Evolutionary conservation across 441 rosid genomes (phyloP).

Genomic region (Manihot esculenta): DNA sequence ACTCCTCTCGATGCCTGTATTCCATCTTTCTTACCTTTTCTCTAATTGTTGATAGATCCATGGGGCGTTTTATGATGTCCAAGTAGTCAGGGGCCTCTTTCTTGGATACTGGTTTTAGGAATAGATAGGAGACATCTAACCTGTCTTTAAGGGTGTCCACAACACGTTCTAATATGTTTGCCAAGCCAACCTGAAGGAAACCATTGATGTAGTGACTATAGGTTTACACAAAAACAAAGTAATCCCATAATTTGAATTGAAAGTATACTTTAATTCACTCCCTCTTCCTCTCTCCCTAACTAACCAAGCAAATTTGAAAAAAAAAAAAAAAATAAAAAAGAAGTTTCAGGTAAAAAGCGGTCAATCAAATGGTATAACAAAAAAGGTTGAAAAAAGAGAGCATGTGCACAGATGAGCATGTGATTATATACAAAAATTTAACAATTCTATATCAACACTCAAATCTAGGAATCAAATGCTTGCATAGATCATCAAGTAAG

Average conservation of each 20-base stretch:
- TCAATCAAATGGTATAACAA: neutral
- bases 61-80: constrained; percentile 57
- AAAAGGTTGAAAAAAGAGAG: neutral
- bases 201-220: neutral
- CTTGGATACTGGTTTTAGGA: constrained; percentile 83
- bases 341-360: neutral
- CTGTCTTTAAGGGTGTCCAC: constrained; percentile 66
- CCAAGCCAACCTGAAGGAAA: constrained; percentile 72
- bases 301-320: neutral
- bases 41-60: constrained; percentile 89
- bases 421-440: neutral
- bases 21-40: constrained; percentile 89
- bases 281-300: neutral
- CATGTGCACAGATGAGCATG: neutral
- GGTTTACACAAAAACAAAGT: neutral
- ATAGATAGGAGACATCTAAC: constrained; percentile 74
- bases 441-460: neutral
- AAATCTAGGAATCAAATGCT: neutral
- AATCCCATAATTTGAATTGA: neutral
- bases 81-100: constrained; percentile 97
- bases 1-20: constrained; percentile 66
- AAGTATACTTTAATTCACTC: neutral
- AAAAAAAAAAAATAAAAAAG: neutral
- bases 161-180: constrained; percentile 75
- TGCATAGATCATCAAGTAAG: neutral